Evolutionary conservation across 805 yeast genomes (phyloP).

Genomic region (Saccharomycopsis olivae): DNA sequence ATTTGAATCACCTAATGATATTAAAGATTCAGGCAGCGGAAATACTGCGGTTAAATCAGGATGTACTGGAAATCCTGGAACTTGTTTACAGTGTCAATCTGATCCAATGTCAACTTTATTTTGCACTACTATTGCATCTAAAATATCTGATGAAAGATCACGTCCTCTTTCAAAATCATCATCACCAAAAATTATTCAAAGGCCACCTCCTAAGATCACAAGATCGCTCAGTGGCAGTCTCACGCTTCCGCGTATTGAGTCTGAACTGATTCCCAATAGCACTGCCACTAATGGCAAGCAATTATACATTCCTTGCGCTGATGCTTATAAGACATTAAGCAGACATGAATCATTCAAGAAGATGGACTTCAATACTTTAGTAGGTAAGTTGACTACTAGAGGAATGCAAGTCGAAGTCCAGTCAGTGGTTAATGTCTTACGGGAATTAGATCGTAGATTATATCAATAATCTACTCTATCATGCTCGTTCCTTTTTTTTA

Average conservation of each 20-base stretch:
- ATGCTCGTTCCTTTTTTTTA: background rate
- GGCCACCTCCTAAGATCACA: conserved; percentile 1
- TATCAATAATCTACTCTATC: conserved; percentile 28
- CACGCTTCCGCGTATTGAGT: conserved; percentile 2
- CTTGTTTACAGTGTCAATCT: conserved; percentile 69
- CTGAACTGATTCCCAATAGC: background rate
- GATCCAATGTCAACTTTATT: conserved; percentile 86
- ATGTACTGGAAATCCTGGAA: conserved; percentile 84
- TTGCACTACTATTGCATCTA: conserved; percentile 73
- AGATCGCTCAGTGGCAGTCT: background rate
- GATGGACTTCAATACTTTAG: conserved; percentile 64
- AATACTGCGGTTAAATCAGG: conserved; percentile 26
- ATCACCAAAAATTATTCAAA: background rate
- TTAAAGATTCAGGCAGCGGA: background rate
- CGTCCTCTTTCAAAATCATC: conserved; percentile 2
- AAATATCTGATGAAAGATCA: conserved; percentile 20
- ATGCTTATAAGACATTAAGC: conserved; percentile 79
- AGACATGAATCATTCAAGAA: conserved; percentile 68
- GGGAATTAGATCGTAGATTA: conserved; percentile 63
- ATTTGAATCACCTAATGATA: conserved; percentile 6
- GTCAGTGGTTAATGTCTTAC: conserved; percentile 72
- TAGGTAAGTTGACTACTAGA: conserved; percentile 63
- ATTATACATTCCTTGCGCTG: conserved; percentile 77
- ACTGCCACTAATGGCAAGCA: conserved; percentile 21
- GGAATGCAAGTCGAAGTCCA: conserved; percentile 92